Evolutionary conservation across 1,139 yeast genomes (phyloP).

Genomic region (Scheffersomyces lignicola): DNA sequence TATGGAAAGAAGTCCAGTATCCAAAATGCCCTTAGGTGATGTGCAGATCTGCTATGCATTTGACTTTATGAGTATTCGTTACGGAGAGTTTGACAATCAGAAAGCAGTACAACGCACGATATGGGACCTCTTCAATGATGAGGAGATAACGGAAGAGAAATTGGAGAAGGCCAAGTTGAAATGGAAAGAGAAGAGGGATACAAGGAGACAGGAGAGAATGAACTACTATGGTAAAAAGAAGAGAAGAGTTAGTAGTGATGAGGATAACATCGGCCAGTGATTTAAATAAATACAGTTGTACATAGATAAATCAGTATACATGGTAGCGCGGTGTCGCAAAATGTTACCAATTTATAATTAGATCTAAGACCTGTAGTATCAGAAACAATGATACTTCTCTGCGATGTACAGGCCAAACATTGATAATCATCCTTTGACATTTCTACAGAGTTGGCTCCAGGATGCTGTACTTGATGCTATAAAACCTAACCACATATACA

Average conservation of each 20-base stretch:
- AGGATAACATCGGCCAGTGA: too few species aligned
- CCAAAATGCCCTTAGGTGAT: constrained; percentile 23
- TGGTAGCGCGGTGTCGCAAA: too few species aligned
- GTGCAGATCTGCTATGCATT: constrained; percentile 42
- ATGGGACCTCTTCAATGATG: constrained; percentile 15
- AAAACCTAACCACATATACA: constrained; percentile 10
- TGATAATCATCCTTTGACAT: constrained; percentile 15
- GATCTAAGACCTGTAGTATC: too few species aligned
- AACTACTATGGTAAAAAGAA: constrained; percentile 16
- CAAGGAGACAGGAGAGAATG: constrained; percentile 34
- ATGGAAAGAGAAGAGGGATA: constrained; percentile 34
- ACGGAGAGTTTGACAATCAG: constrained; percentile 13
- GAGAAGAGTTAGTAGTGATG: constrained; percentile 16
- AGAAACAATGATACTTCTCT: too few species aligned
- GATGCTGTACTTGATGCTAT: constrained; percentile 12
- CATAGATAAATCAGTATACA: too few species aligned
- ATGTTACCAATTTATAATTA: too few species aligned
- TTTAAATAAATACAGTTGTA: too few species aligned
- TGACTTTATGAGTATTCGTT: constrained; percentile 39
- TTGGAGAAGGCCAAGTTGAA: constrained; percentile 25
- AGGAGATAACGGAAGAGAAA: constrained; percentile 19
- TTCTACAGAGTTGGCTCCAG: constrained; percentile 27
- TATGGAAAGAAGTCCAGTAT: constrained; percentile 13
- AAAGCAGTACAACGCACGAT: background rate
- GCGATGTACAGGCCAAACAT: background rate